Evolutionary conservation across 73 alveolate species (phyloP), one percentile per base, ranked within the genome.

Genomic region (Tetrahymena elliotti): DNA sequence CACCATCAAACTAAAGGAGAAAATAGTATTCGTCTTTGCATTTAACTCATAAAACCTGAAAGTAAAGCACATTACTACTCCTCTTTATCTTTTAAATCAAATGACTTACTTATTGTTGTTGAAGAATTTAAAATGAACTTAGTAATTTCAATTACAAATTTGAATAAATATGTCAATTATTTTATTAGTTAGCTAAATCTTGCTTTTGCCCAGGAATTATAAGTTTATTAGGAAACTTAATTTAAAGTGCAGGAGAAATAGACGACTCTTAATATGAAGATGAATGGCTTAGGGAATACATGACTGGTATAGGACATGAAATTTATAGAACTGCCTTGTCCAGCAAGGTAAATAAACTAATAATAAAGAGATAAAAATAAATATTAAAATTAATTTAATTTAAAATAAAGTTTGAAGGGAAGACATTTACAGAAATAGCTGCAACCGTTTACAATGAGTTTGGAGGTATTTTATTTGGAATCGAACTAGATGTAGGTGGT

Each of bases 161-260:
- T 11, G 2, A n/a, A 27, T 18, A 22, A 18, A 68, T 18, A 96
- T 93, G 11, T 24, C 1, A 95, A 98, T 96, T 33, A 97, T 97
- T 96, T 97, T 98, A 27, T 9, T 0, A 68, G 88, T 97, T 99
- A 36, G 99, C 99, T 31, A 99, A 98, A 97, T 96, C 99, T 35
- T 99, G 99, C 94, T 97, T 99, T 93, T 96, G 98, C 52, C 99
- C 99, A 53, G 99, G 99, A 22, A 96, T 99, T 36, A 99, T 98
- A 1, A 98, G 99, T 4, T 52, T 93, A 18, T 47, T 93, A 27
- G 96, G 99, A 1, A 99, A 99, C 95, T 95, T 98, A 20, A 97
- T 97, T 82, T 96, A 98, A 5, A 97, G 99, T 24, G 98, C 99
- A 92, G 99, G 99, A 3, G 99, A 96, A 38, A 52, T 94, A 22